Conservation (phyloP, 768 basidiomycete species). For the Boletus subcaerulescens region DNA sequence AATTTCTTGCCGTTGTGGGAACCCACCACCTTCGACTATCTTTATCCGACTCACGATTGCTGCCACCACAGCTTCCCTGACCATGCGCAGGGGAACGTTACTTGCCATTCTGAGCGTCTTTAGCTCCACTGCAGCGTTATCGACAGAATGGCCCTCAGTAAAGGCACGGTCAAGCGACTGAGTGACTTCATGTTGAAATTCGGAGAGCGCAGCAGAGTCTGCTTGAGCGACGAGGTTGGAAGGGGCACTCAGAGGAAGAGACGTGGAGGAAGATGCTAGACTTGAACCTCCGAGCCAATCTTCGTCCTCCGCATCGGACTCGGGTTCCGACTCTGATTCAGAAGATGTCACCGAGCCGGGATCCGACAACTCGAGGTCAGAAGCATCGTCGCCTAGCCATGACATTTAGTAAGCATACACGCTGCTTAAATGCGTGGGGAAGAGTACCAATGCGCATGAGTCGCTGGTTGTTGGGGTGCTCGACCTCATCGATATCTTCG, state of each 20-base stretch:
- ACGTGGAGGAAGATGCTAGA: conserved; percentile 46
- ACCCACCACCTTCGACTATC: conserved; percentile 54
- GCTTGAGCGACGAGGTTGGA: conserved; percentile 37
- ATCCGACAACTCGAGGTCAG: conserved; percentile 63
- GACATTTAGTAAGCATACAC: conserved; percentile 1
- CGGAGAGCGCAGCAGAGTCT: conserved; percentile 50
- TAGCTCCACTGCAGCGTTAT: conserved; percentile 91
- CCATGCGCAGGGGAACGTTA: conserved; percentile 84
- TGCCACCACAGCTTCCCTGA: conserved; percentile 85
- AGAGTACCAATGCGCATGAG: conserved; percentile 70
- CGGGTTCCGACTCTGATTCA: conserved; percentile 43
- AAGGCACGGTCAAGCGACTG: conserved; percentile 91
- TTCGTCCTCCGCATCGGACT: conserved; percentile 40
- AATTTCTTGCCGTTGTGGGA: conserved; percentile 64
- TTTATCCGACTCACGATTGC: conserved; percentile 74
- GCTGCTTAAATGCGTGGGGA: background rate
- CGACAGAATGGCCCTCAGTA: conserved; percentile 85
- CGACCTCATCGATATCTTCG: conserved; percentile 59
- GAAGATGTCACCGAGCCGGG: conserved; percentile 53
- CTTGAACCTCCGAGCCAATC: conserved; percentile 36
- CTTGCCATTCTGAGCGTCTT: conserved; percentile 97
- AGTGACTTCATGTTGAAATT: conserved; percentile 75
- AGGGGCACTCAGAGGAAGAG: conserved; percentile 40
- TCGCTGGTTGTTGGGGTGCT: conserved; percentile 65
- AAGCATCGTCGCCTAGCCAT: conserved; percentile 50